Base-by-base conservation (phyloP, 108 stramenopile species). In the Stephanodiscus minutulus region DNA sequence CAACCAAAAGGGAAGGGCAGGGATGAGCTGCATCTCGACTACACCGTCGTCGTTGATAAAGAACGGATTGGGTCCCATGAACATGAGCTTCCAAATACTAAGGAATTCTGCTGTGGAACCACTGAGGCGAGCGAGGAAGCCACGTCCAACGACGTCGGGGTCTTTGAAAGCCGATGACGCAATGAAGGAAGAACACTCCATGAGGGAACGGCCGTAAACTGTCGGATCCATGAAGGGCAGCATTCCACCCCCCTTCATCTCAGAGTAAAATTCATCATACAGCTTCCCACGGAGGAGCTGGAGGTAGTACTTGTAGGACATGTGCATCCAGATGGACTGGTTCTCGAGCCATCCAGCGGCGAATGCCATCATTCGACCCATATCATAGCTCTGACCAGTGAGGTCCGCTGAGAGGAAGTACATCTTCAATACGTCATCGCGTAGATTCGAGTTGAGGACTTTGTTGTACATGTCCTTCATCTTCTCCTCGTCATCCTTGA, bases 281-380 rank as follows among this genome's bases (percentile, higher is more conserved):
- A 96, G 90, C 86, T 94, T 91, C 65, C 92, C 97, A 53, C 97
- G 88, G 54, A 96, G 73, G 31, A 98, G 91, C 69, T 98, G 91
- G 44, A 98, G 86, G 77, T 96, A 96, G 68, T 92, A 96, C 73
- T 98, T 98, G 90, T 96, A 98, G 50, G 91, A 92, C 97, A 98
- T 98, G 87, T 98, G 97, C 86, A 94, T 89, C 97, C 97, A 98
- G 66, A 98, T 91, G 39, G 88, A 90, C 74, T 96, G 91, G 77
- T 98, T 96, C 83, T 98, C 97, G 21, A 98, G 84, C 97, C 97
- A 98, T 21, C 97, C 97, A 39, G 97, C 95, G 24, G 95, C 75
- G 66, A 98, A 98, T 9, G 95, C 95, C 89, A 95, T 98, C 88
- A 96, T 96, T 47, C 97, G 79, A 70, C 97, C 97, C 91, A 96